Base-by-base conservation (phyloP, 1,139 yeast genomes). In the Entelexis paramagnoliae region DNA sequence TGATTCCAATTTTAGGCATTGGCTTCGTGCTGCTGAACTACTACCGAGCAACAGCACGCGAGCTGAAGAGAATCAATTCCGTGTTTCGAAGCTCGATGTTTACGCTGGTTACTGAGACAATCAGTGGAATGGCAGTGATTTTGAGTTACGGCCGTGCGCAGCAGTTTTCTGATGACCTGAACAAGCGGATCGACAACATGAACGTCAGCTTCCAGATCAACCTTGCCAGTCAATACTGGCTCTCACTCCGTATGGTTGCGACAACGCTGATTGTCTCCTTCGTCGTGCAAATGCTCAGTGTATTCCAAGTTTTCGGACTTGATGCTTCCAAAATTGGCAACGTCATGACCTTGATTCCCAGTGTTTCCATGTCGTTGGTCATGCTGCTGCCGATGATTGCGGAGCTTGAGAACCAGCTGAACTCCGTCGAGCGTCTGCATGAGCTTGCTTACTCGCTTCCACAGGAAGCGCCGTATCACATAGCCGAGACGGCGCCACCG, bases 61-160 rank as follows among this genome's bases (percentile, higher is more conserved):
- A 87, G 65, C 70, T 87, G 57, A 87, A 87, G 66, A 78, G 96
- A 61, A 68, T 87, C 61, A 95, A 87, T 64, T 86, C 95, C 2
- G 64, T 77, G 10, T 76, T 81, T 62, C 74, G 95, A 62, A 85
- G 95, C 0, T 74, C 75, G 55, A 88, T 86, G 53, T 86, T 81
- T 69, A 77, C 84, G 57, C 83, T 83, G 60, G 82, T 85, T 64
- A 80, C 80, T 59, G 96, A 87, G 65, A 72, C 83, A 1, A 71
- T 87, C 58, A 75, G 75, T 56, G 96, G 96, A 33, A 70, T 80
- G 72, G 70, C 73, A 14, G 82, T 88, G 0, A 84, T 86, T 56
- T 77, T 80, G 60, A 80, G 86, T 0, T 86, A 79, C 64, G 69
- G 70, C 11, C 73, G 73, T 28, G 65, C 68, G 14, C 57, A 51